Percentiles rank a stretch among this genome's conserved stretches.
phyloP scores from a whole-genome alignment of 2,329 filamentous ascomycete species.

The Alternaria tenuissima region DNA sequence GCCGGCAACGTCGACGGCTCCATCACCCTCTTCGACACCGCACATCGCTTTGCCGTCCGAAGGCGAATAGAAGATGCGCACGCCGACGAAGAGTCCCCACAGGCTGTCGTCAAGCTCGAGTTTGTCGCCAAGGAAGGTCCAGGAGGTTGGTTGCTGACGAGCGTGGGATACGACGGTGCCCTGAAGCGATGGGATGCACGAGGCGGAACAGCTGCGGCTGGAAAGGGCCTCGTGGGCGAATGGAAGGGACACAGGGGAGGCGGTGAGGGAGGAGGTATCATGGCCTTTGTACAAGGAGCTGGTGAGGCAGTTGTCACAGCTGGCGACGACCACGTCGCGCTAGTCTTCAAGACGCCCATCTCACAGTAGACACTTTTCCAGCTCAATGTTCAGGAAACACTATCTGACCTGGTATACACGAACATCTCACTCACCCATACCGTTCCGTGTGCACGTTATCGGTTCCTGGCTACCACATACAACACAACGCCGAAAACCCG shows the following conservation, averaged over 20 bases:
- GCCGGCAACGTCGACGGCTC: constrained; percentile 70
- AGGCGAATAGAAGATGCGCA: constrained; percentile 83
- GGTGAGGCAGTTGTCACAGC: constrained; percentile 84
- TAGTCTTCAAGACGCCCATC: constrained; percentile 39
- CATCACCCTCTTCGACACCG: constrained; percentile 87
- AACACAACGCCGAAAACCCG: not conserved
- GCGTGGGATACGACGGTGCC: constrained; percentile 90
- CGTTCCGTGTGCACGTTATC: not conserved
- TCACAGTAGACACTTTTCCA: constrained; percentile 7
- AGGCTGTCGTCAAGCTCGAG: constrained; percentile 90
- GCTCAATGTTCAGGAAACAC: too few relatives aligned
- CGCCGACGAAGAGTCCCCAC: constrained; percentile 74
- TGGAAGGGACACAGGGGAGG: constrained; percentile 90
- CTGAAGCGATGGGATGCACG: constrained; percentile 86
- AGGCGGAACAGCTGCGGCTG: constrained; percentile 71
- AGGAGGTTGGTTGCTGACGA: constrained; percentile 76
- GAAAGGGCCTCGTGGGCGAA: constrained; percentile 78
- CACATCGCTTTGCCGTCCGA: constrained; percentile 85
- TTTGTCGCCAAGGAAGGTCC: constrained; percentile 68
- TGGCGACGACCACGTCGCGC: constrained; percentile 73
- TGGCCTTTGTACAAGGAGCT: constrained; percentile 86
- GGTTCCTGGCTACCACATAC: not conserved
- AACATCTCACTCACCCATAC: not conserved
- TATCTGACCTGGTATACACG: too few relatives aligned
- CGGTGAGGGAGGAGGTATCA: constrained; percentile 84